Evolutionary conservation across 2,329 filamentous ascomycete species (phyloP).

Genomic region (Colletotrichum zoysiae): DNA sequence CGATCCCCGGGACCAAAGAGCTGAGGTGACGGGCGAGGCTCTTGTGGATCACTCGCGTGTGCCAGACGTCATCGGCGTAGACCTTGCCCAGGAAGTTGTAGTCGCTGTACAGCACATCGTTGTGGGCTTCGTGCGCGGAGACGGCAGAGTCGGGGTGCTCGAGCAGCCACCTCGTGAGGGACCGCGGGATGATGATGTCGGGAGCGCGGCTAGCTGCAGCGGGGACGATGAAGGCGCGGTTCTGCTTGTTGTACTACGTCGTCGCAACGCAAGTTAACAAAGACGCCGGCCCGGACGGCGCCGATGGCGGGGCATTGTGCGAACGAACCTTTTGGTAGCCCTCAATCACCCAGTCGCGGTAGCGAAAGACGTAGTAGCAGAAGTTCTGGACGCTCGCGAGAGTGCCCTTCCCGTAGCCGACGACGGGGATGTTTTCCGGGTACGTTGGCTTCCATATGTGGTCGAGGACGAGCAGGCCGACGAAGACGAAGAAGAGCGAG

Average conservation of each 20-base stretch:
- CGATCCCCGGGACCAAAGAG: constrained; percentile 54
- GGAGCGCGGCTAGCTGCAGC: constrained; percentile 55
- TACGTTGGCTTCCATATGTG: constrained; percentile 55
- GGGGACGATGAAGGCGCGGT: constrained; percentile 57
- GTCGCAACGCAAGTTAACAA: background rate
- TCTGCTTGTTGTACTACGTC: constrained; percentile 56
- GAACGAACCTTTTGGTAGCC: constrained; percentile 57
- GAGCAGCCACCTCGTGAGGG: constrained; percentile 60
- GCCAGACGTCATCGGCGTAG: constrained; percentile 54
- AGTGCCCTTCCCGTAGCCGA: constrained; percentile 55
- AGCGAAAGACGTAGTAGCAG: constrained; percentile 53
- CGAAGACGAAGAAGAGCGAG: constrained; percentile 50
- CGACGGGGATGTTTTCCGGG: constrained; percentile 54
- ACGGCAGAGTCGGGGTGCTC: constrained; percentile 60
- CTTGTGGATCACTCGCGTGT: constrained; percentile 58
- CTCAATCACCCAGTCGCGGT: constrained; percentile 56
- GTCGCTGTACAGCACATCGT: constrained; percentile 52
- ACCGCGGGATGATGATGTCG: constrained; percentile 59
- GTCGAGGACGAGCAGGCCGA: constrained; percentile 56
- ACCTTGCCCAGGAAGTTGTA: constrained; percentile 58
- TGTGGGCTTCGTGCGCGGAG: constrained; percentile 57
- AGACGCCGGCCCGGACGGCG: too few relatives aligned
- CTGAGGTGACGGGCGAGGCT: constrained; percentile 57
- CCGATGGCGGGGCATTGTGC: constrained; percentile 1
- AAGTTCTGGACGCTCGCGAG: constrained; percentile 56